Base-by-base conservation (phyloP, 2,329 filamentous ascomycete genomes). In the Chrysosporium queenslandicum region DNA sequence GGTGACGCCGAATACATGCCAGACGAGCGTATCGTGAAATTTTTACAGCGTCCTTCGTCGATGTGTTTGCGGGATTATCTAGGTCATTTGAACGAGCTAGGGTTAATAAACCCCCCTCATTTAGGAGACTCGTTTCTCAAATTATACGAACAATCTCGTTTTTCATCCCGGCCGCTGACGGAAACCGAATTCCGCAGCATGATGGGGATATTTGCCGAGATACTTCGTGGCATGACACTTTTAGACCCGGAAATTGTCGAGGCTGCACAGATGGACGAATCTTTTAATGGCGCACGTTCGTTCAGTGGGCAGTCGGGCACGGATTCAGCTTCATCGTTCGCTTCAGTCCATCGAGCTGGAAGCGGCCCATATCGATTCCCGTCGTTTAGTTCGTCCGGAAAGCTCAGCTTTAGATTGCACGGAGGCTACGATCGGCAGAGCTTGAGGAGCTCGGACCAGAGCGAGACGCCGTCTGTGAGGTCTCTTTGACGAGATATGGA, bases 51-150 rank as follows among this genome's bases (percentile, higher is more conserved):
- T 50, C 79, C 82, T 2, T 73, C 76, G 1, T 76, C 77, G 41
- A 87, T 90, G 81, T 82, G 82, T 4, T 71, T 97, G 56, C 80
- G 89, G 46, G 82, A 87, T 56, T 97, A 97, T 64, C 71, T 96
- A 2, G 71, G 74, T 1, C 82, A 87, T 56, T 79, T 97, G 4
- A 76, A 79, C 4, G 74, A 74, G 2, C 70, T 94, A 21, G 80
- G 80, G 2, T 78, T 94, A 53, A 72, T 82, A 65, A 59, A 75
- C 58, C 65, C 80, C 66, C 57, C 70, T 12, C 64, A 70, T n/a
- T 60, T 78, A 20, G 71, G 73, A 14, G 63, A 72, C 2, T 68
- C 71, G 1, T 98, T 97, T 63, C 70, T 96, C 18, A 68, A 76
- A 1, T 72, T 80, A 18, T 98, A 96, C 69, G 92, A 97, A 70